Evolutionary conservation across 768 basidiomycete species (phyloP), one percentile per base, ranked within the genome.

Genomic region (Candolleomyces efflorescens): DNA sequence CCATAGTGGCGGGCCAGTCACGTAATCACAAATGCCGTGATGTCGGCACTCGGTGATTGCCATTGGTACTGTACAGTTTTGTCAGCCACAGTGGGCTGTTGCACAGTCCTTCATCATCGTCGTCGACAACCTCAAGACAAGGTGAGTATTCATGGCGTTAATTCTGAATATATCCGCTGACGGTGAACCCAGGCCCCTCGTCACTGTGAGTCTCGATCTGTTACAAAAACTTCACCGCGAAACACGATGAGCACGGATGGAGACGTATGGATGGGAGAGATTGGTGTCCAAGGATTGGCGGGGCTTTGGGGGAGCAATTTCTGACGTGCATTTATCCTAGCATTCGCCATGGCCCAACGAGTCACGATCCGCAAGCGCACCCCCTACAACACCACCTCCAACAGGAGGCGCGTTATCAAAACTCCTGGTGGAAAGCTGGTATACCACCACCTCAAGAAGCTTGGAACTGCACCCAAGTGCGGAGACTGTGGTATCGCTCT

Each of bases 291-390:
- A 13, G 44, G 51, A 43, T 44, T 3, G 15, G 49, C 32, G 39
- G 36, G 53, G n/a, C 20, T 15, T 11, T 20, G 39, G 27, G 12
- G 37, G 23, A 24, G 12, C 15, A 13, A 27, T 39, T 44, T 36
- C n/a, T 41, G 26, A 54, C 17, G 5, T n/a, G 11, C 6, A 36
- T 27, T 53, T 53, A 49, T 60, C 63, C 27, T 59, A 70, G 72
- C 55, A 65, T 59, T 61, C 67, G 55, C 71, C 67, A 98, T 98
- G 96, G 94, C 93, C 77, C 96, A 98, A 86, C 94, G 97, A 72
- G 95, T 99, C 69, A 97, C 94, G 68, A 93, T 99, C 80, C 90
- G 97, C 81, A 99, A 97, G 79, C 93, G 97, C 73, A 88, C 89
- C 65, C 86, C 94, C 20, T 97, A 99, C 84, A 98, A 97, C 87